Base-by-base conservation (phyloP, 2,329 filamentous ascomycete species). In the Cladosporium sp. region DNA sequence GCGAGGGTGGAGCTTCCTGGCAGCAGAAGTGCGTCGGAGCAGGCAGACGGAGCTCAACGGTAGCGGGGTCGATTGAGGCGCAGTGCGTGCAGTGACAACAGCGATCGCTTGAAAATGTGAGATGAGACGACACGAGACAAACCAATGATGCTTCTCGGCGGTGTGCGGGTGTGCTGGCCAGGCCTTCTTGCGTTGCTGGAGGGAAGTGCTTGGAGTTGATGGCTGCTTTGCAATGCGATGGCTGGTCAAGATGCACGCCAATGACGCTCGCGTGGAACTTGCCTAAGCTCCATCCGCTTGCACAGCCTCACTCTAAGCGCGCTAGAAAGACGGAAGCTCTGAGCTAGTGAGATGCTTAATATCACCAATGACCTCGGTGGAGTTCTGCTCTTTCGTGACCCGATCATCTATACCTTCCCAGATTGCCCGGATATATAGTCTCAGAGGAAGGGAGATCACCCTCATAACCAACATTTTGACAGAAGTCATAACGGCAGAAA, bases 231-330 rank as follows among this genome's bases (percentile, higher is more conserved):
- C 46, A 60, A 60, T 18, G 30, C 30, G 60, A 63, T 63, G 60
- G 49, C 60, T 63, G 60, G 49, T 28, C 34, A n/a, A 16, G 25
- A 25, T 61, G 58, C 28, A 34, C 21, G 46, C 51, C 39, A 28
- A 62, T 62, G 59, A 62, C 59, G 59, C 26, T 53, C 43, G 43
- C 57, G 57, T 48, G 57, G 57, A 46, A 59, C 57, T 26, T 59
- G 57, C 58, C 30, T 39, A 26, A 43, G 34, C 56, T 58, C 21
- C 32, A 43, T 39, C n/a, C 14, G 10, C 34, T 48, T 56, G 60
- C 60, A 63, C 60, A 63, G 60, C 60, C 60, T 49, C 59, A 54
- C 16, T 36, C 46, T 32, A 60, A 32, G 13, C 56, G 25, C 56
- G 23, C 56, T 54, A 32, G 28, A 54, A 43, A 56, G 23, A 34